Conservation (phyloP, 352 stramenopile species). For the Phytophthora citrophthora region DNA sequence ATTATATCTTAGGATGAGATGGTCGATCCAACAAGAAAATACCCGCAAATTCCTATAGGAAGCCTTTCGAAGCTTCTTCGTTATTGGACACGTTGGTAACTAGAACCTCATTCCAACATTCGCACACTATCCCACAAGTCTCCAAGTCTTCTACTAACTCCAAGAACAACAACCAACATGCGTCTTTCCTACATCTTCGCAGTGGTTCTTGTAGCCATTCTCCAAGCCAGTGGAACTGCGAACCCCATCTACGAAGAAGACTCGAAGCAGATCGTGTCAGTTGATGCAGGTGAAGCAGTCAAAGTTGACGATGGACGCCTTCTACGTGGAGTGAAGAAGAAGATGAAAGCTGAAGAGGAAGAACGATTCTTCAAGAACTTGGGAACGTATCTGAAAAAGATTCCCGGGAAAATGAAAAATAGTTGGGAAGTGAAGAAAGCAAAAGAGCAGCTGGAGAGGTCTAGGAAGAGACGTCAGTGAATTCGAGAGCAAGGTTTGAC, state of each 20-base stretch:
- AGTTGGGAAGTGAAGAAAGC: background rate
- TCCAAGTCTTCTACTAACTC: too few relatives aligned
- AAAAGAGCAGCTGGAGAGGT: background rate
- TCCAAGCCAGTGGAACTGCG: background rate
- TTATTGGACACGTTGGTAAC: too few relatives aligned
- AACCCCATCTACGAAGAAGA: background rate
- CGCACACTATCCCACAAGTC: too few relatives aligned
- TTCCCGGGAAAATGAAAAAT: background rate
- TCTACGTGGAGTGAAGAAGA: background rate
- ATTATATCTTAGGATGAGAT: too few relatives aligned
- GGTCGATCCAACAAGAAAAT: too few relatives aligned
- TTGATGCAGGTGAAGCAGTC: background rate
- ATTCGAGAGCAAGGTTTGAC: background rate
- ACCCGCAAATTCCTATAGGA: too few relatives aligned
- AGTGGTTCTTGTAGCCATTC: background rate
- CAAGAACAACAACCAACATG: background rate
- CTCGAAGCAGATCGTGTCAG: background rate
- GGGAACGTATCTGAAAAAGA: background rate
- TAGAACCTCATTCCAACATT: too few relatives aligned
- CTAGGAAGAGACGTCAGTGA: background rate
- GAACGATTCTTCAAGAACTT: background rate
- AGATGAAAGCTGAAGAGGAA: background rate
- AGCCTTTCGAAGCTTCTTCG: too few relatives aligned
- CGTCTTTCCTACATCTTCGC: background rate
- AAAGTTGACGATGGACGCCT: background rate